Percentiles rank a stretch among this genome's conserved stretches.
These are phyloP conservation scores for Hippophae tibetana DNA, from an alignment of 306 rosid species.

Conservation along the genomic window DNA sequence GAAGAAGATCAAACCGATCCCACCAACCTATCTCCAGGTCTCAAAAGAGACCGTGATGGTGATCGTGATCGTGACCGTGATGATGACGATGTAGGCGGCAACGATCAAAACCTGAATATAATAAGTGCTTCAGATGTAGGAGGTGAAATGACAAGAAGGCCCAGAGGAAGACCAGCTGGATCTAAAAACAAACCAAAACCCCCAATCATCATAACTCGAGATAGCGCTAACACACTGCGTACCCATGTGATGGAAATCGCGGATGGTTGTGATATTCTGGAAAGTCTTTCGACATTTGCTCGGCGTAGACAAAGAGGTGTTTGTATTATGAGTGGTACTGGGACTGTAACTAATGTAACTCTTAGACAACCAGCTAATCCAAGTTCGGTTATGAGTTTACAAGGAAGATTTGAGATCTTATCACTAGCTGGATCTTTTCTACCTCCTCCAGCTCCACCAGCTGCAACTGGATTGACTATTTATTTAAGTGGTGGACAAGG, in stretches of 20 bases:
- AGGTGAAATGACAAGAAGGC: conserved; percentile 52
- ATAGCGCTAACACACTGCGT: conserved; percentile 86
- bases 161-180: conserved; percentile 86
- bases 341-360: conserved; percentile 81
- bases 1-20: conserved; percentile 82
- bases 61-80: conserved; percentile 22
- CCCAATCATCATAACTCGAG: conserved; percentile 87
- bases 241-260: conserved; percentile 92
- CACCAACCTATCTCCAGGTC: conserved; percentile 37
- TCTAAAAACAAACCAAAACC: conserved; percentile 97
- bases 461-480: conserved; percentile 71
- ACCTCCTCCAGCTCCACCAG: conserved; percentile 90
- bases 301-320: conserved; percentile 87
- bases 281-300: conserved; percentile 73
- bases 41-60: conserved; percentile 44
- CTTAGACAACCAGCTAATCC: conserved; percentile 81
- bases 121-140: conserved; percentile 17
- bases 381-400: conserved; percentile 68
- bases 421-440: conserved; percentile 75
- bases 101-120: conserved; percentile 8
- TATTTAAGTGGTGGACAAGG: conserved; percentile 91
- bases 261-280: conserved; percentile 80
- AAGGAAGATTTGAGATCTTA: conserved; percentile 85
- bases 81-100: conserved; percentile 22
- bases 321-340: conserved; percentile 88